Base-by-base conservation (phyloP, 306 rosid genomes). In the Gillenia trifoliata region DNA sequence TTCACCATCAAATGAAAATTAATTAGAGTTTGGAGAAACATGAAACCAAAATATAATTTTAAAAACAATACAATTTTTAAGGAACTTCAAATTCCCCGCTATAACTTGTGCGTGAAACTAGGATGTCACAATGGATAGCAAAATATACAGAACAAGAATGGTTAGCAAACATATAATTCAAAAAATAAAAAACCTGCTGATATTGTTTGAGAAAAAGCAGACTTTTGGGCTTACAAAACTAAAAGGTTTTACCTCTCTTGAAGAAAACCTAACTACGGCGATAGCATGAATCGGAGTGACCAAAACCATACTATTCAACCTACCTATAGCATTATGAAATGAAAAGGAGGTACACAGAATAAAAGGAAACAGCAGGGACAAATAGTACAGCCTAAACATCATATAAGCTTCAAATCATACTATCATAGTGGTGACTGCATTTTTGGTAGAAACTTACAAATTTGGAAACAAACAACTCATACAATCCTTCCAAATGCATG, bases 401-500 rank as follows among this genome's bases (percentile, higher is more conserved):
- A 26, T 57, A 68, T 69, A 31, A 22, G 38, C 68, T 41, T 69
- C 75, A 43, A n/a, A 31, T 13, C 15, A 52, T 54, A 61, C 26
- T 34, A 41, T 15, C 6, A 40, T 63, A 59, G 33, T 52, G n/a
- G 64, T 52, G 30, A 70, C 33, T 74, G 77, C 60, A 59, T 60
- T 40, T 34, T 70, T 66, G 64, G 36, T 38, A 29, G 83, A 73
- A 78, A 86, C 98, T 90, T 83, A 94, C 98, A 86, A 94, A 91
- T 83, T 94, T 94, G 10, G 98, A 90, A 64, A 90, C 86, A 85
- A 90, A 94, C 83, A 94, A 75, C 84, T 94, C 98, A 11, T 91
- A 88, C 66, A 94, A 71, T 75, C 98, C 98, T 84, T 94, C 98
- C 93, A 91, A 77, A 85, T 94, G 97, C 97, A 94, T 90, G 49